Conservation (phyloP, 2,329 filamentous ascomycete genomes). For the Ceratocystis destructans region DNA sequence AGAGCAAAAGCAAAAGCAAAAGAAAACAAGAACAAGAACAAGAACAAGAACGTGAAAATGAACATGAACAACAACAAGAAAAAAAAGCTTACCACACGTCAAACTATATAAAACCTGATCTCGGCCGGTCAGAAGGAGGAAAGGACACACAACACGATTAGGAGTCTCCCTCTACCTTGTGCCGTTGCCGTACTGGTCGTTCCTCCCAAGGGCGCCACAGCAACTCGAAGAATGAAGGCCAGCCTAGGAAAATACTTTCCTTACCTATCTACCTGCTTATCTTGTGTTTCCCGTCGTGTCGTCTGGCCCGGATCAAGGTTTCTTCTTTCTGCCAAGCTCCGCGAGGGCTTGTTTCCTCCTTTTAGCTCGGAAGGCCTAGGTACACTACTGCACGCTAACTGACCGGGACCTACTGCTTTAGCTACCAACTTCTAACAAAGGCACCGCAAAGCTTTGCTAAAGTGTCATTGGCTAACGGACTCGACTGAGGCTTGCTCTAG, state of each 20-base stretch:
- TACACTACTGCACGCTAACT: neutral
- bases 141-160: neutral
- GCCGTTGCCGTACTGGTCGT: neutral
- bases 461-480: neutral
- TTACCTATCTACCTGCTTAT: neutral
- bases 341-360: neutral
- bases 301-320: neutral
- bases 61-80: neutral
- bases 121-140: neutral
- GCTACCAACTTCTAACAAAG: neutral
- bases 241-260: neutral
- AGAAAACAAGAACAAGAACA: neutral
- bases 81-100: neutral
- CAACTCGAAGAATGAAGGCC: neutral
- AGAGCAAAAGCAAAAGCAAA: neutral
- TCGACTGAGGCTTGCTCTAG: neutral
- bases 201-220: neutral
- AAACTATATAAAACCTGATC: neutral
- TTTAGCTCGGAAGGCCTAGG: neutral
- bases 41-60: no score
- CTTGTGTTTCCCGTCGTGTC: neutral
- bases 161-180: neutral
- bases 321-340: neutral
- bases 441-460: neutral
- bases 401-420: neutral